Conservation (phyloP, 2,329 filamentous ascomycete species). For the Curvularia lunata region DNA sequence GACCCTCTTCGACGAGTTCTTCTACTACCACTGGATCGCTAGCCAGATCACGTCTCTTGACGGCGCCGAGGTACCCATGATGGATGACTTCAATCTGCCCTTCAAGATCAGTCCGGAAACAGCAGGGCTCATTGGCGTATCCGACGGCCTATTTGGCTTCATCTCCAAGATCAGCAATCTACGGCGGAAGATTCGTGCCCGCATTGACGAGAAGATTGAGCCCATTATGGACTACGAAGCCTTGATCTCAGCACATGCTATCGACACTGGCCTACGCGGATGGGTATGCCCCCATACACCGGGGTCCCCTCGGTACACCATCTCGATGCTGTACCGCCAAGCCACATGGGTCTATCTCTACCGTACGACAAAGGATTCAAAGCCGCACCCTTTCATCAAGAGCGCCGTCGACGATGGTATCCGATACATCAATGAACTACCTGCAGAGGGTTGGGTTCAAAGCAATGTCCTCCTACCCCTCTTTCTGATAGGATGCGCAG, state of each 20-base stretch:
- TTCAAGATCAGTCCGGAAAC: slow-evolving; percentile 63
- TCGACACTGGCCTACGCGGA: slow-evolving; percentile 74
- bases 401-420: slow-evolving; percentile 65
- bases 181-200: slow-evolving; percentile 73
- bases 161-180: slow-evolving; percentile 81
- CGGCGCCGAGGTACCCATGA: slow-evolving; percentile 59
- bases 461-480: slow-evolving; percentile 67
- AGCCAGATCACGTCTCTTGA: slow-evolving; percentile 64
- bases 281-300: slow-evolving; percentile 70
- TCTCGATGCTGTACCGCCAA: slow-evolving; percentile 66
- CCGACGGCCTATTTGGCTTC: slow-evolving; percentile 79
- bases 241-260: slow-evolving; percentile 74
- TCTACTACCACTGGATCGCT: slow-evolving; percentile 77
- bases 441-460: slow-evolving; percentile 62
- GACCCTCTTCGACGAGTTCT: slow-evolving; percentile 75
- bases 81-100: slow-evolving; percentile 61
- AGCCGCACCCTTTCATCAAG: slow-evolving; percentile 61
- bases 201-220: slow-evolving; percentile 67
- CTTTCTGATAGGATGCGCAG: slow-evolving; percentile 67
- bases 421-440: slow-evolving; percentile 61
- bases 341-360: slow-evolving; percentile 69
- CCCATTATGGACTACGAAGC: slow-evolving; percentile 76
- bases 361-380: slow-evolving; percentile 64
- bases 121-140: slow-evolving; percentile 74
- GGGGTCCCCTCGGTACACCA: slow-evolving; percentile 60